phyloP scores from a whole-genome alignment of 257 asterid species.

The Paulownia fortunei region DNA sequence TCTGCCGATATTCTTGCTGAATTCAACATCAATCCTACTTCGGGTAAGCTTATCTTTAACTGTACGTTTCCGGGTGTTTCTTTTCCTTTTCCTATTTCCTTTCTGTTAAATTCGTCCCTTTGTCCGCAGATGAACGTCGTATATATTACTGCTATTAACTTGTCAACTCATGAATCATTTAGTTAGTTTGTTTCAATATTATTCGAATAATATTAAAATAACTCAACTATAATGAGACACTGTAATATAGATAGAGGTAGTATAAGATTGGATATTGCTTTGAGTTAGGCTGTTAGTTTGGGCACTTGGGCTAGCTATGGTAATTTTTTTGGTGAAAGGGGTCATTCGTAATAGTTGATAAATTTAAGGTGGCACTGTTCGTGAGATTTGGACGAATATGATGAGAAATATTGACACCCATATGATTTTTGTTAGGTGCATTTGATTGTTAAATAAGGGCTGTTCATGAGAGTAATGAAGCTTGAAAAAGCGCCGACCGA shows the following conservation, averaged over 20 bases:
- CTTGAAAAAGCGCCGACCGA: background rate
- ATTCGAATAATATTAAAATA: background rate
- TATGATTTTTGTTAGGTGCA: background rate
- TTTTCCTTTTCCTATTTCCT: background rate
- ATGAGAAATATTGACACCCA: background rate
- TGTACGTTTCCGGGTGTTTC: background rate
- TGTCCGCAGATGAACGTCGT: background rate
- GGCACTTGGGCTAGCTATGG: background rate
- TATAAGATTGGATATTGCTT: background rate
- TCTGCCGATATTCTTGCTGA: slow-evolving; percentile 68
- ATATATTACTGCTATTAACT: background rate
- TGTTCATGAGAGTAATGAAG: slow-evolving; percentile 2
- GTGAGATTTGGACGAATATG: background rate
- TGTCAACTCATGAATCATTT: background rate
- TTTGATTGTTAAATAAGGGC: background rate
- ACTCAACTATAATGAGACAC: background rate
- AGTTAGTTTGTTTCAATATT: background rate
- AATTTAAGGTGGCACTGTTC: background rate
- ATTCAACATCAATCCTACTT: slow-evolving; percentile 51
- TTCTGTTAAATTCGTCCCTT: background rate
- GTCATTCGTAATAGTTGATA: background rate
- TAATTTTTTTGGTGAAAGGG: background rate
- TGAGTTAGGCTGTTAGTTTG: background rate
- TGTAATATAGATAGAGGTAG: background rate
- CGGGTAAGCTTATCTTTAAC: slow-evolving; percentile 41